phyloP scores from a whole-genome alignment of 176 grass and related monocot genomes.

The Oryza meyeriana region DNA sequence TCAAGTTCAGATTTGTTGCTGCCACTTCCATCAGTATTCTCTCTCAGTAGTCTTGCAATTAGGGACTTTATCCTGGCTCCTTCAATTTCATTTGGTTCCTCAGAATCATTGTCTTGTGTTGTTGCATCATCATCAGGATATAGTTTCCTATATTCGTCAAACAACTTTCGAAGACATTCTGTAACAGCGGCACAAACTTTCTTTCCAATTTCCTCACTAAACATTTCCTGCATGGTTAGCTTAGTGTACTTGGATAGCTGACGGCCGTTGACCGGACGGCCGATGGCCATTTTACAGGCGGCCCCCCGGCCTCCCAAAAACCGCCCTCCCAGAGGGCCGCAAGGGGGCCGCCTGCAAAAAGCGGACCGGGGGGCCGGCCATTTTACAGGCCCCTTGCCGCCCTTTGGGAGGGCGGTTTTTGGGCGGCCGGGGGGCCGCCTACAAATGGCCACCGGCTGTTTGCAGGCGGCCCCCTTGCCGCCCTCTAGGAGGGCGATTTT shows the following conservation, averaged over 20 bases:
- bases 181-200: neutral
- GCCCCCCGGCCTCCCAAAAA: too few species aligned
- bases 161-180: neutral
- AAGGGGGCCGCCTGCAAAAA: too few species aligned
- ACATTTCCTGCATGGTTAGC: neutral
- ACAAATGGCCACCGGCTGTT: too few species aligned
- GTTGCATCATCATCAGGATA: too few species aligned
- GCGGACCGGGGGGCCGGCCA: too few species aligned
- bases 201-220: neutral
- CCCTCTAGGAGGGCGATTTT: too few species aligned
- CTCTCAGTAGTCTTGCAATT: neutral
- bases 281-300: too few species aligned
- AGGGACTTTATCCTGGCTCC: neutral
- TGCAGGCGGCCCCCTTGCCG: too few species aligned
- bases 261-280: neutral
- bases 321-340: too few species aligned
- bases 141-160: neutral
- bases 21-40: neutral
- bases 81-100: neutral
- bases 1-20: neutral
- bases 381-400: too few species aligned
- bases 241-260: conserved; percentile 1
- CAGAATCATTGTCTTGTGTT: neutral
- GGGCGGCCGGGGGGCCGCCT: too few species aligned
- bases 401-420: too few species aligned